Evolutionary conservation across 164 flowering plant genomes (phyloP).

Genomic region (Kalanchoe fedtschenkoi): DNA sequence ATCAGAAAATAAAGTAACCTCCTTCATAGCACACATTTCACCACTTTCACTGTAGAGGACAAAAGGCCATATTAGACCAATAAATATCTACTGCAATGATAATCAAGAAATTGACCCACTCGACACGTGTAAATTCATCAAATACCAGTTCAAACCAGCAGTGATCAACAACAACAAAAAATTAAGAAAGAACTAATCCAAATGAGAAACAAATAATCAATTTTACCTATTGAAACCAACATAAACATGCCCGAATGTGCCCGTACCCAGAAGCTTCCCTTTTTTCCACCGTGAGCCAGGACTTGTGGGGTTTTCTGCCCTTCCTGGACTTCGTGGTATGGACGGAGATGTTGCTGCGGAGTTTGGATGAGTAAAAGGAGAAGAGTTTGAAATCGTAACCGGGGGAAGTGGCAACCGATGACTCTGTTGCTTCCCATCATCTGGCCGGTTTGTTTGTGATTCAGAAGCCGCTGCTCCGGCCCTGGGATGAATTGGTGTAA

Average conservation of each 20-base stretch:
- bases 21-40: conserved; percentile 98
- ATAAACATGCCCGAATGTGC: conserved; percentile 94
- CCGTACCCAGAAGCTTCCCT: conserved; percentile 78
- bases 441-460: conserved; percentile 48
- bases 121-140: too few species aligned
- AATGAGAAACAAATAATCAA: neutral
- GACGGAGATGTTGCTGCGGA: conserved; percentile 67
- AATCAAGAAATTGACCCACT: too few species aligned
- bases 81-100: too few species aligned
- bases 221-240: conserved; percentile 75
- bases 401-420: conserved; percentile 88
- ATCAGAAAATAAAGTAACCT: conserved; percentile 80
- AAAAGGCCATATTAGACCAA: neutral
- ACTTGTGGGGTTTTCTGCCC: conserved; percentile 65
- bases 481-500: conserved; percentile 83
- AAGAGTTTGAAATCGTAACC: conserved; percentile 33
- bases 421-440: conserved; percentile 73
- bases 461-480: conserved; percentile 52
- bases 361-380: conserved; percentile 60
- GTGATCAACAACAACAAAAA: too few species aligned
- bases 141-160: too few species aligned
- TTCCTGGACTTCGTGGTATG: conserved; percentile 81
- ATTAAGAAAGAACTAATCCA: too few species aligned
- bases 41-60: conserved; percentile 60
- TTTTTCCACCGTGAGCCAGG: conserved; percentile 89